Evolutionary conservation across 768 basidiomycete genomes (phyloP), one percentile per base, ranked within the genome.

Genomic region (Rhizopogon salebrosus): DNA sequence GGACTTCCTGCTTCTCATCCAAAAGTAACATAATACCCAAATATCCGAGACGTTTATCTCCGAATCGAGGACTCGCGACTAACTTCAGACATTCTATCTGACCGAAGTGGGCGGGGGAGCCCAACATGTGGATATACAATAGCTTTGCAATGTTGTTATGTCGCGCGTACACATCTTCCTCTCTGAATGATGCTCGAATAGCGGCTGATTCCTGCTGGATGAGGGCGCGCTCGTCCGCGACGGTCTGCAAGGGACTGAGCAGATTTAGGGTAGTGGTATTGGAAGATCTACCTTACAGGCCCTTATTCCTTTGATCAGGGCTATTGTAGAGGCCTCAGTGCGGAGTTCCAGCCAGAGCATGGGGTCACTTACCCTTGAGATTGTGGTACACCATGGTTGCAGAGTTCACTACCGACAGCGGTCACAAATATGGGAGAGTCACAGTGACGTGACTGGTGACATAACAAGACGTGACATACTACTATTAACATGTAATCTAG

Each of bases 111-210:
- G 97, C 97, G 8, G 94, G 92, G 41, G 95, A 98, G 52, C 97
- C 97, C 36, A 97, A 85, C 94, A 99, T 98, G 68, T 95, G 92
- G 72, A 97, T 97, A 74, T 99, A 98, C 55, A 99, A 84, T 22
- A 98, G 81, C 67, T 98, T 98, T 53, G 95, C 95, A 65, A 99
- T 86, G 71, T 95, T 98, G 78, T 98, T 90, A 69, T 99, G 90
- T 50, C 97, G 86, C 52, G 92, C 82, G 69, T 87, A 92, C 2
- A 93, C 85, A 75, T 98, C 97, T 68, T 98, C 97, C 69, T 97
- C 95, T 54, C 94, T 84, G 73, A 99, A 98, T 0, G 94, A 93
- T 0, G 95, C 94, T 40, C 97, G 85, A 61, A 98, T 97, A 9
- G 94, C 92, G 10, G 95, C 95, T 1, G 92, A 94, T 75, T 98